phyloP scores from a whole-genome alignment of 2,329 filamentous ascomycete species.

The Teratosphaeria epicoccoides region DNA sequence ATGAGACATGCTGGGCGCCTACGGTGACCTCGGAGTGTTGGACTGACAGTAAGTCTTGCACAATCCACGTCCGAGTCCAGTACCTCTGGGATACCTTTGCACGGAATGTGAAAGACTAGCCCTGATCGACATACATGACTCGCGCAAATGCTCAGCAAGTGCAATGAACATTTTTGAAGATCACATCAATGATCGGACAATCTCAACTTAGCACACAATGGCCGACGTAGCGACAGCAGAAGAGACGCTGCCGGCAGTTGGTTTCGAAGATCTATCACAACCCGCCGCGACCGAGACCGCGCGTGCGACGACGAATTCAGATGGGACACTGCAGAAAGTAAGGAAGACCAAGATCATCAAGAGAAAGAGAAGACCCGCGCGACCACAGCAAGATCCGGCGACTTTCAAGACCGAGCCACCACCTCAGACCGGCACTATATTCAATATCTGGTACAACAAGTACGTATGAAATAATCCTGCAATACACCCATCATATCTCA shows the following conservation, averaged over 20 bases:
- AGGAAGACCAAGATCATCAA: constrained; percentile 88
- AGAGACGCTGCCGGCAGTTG: constrained; percentile 3
- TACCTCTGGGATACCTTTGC: too few relatives aligned
- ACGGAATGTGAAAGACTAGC: not conserved
- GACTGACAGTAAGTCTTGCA: too few relatives aligned
- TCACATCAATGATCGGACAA: not conserved
- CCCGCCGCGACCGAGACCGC: constrained; percentile 10
- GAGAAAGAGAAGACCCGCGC: constrained; percentile 79
- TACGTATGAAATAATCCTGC: not conserved
- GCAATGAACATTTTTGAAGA: not conserved
- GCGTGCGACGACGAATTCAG: constrained; percentile 16
- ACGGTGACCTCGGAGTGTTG: too few relatives aligned
- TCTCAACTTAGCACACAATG: constrained; percentile 5
- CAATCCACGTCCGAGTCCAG: too few relatives aligned
- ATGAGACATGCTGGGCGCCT: too few relatives aligned
- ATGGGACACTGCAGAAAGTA: constrained; percentile 36
- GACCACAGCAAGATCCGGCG: constrained; percentile 79
- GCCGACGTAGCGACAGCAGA: constrained; percentile 10
- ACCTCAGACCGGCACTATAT: constrained; percentile 86
- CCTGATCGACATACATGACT: not conserved
- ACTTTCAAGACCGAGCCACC: constrained; percentile 75
- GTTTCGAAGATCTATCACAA: constrained; percentile 15
- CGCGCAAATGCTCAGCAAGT: not conserved
- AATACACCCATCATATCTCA: not conserved
- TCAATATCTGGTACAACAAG: constrained; percentile 80